A percentile compares a stretch with the other conserved stretches of the same genome.
Evolutionary conservation across 768 basidiomycete genomes (phyloP).

Genomic region (Lanmaoa pseudosensibilis): DNA sequence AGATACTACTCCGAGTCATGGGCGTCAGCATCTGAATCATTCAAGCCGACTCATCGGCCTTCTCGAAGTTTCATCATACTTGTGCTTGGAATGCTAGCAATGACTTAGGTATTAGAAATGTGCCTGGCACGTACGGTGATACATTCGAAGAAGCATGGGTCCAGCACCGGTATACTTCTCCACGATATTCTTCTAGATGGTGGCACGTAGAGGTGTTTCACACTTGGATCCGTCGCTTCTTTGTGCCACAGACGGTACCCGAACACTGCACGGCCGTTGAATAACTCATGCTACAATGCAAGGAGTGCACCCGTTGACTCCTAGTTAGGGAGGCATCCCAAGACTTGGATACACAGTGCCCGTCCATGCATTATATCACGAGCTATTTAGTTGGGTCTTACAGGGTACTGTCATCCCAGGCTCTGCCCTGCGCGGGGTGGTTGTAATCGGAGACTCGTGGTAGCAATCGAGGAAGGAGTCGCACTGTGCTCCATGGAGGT

Average conservation of each 20-base stretch:
- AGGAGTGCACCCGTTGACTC: neutral
- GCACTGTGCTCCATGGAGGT: neutral
- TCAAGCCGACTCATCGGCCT: neutral
- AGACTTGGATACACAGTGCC: neutral
- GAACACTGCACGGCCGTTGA: neutral
- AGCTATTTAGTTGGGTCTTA: slow-evolving; percentile 4
- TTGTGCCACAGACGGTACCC: neutral
- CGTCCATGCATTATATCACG: slow-evolving; percentile 12
- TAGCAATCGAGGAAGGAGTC: neutral
- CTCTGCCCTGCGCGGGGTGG: neutral
- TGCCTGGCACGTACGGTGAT: neutral
- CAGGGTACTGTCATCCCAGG: neutral
- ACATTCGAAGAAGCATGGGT: neutral
- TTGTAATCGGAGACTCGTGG: neutral
- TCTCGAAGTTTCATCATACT: neutral
- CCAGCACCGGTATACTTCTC: neutral
- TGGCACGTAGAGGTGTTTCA: neutral
- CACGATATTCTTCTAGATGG: neutral
- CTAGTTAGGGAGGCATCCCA: neutral
- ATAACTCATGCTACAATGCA: slow-evolving; percentile 14
- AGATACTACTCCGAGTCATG: no score
- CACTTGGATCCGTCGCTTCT: neutral
- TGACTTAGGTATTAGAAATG: neutral
- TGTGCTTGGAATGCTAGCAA: neutral
- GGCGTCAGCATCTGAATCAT: no score